A percentile compares a stretch with the other conserved stretches of the same genome.
Conservation (phyloP, 2,329 filamentous ascomycete species). For the Botrytis fabae region DNA sequence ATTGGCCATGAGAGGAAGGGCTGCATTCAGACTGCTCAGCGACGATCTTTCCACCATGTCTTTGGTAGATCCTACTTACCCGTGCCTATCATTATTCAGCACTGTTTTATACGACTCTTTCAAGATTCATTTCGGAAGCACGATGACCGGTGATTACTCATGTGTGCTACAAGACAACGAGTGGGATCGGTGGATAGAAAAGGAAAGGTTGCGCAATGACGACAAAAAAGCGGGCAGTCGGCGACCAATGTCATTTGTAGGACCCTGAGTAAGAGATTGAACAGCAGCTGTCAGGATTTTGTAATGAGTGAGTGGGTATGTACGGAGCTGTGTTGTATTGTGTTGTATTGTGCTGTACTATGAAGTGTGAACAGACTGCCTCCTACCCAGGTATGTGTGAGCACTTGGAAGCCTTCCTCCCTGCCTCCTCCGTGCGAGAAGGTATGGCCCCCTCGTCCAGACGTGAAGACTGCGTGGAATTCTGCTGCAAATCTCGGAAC, state of each 20-base stretch:
- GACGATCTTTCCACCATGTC: conserved; percentile 1
- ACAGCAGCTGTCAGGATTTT: not conserved
- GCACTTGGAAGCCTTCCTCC: not conserved
- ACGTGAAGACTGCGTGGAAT: not conserved
- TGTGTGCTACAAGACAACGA: not conserved
- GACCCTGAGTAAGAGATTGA: not conserved
- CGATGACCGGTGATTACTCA: conserved; percentile 16
- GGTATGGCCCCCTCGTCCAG: not conserved
- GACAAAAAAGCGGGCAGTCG: conserved; percentile 15
- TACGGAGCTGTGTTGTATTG: not conserved
- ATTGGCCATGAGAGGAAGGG: not conserved
- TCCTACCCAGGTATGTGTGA: no score
- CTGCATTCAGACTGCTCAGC: not conserved
- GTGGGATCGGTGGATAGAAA: not conserved
- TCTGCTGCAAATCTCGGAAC: not conserved
- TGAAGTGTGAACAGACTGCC: not conserved
- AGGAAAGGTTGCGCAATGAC: conserved; percentile 13
- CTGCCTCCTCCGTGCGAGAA: not conserved
- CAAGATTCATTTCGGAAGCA: conserved; percentile 6
- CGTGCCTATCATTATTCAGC: conserved; percentile 4
- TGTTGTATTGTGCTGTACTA: no score
- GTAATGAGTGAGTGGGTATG: not conserved
- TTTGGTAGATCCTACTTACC: conserved; percentile 7
- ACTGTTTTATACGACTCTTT: not conserved
- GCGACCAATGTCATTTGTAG: conserved; percentile 12